phyloP scores from a whole-genome alignment of 768 basidiomycete genomes.

The Tulasnella sp. region DNA sequence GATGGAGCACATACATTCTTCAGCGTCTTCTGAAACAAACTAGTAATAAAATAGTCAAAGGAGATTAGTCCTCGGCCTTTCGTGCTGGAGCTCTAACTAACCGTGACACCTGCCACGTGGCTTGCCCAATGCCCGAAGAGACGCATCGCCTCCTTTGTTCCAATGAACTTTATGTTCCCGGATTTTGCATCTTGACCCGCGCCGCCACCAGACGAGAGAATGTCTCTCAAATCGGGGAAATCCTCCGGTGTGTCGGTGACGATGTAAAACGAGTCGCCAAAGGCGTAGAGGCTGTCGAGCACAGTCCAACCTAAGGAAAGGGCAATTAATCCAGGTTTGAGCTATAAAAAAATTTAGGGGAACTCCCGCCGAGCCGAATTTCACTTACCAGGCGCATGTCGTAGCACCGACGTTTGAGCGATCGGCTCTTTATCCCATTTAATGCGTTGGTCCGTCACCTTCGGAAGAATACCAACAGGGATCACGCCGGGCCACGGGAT shows the following conservation, averaged over 20 bases:
- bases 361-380: neutral
- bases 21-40: neutral
- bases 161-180: conserved; percentile 72
- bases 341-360: neutral
- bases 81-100: conserved; percentile 43
- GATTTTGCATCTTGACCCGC: conserved; percentile 69
- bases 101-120: conserved; percentile 61
- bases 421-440: neutral
- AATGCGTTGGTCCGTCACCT: neutral
- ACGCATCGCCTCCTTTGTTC: conserved; percentile 56
- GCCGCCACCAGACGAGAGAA: conserved; percentile 64
- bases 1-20: neutral
- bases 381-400: neutral
- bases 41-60: neutral
- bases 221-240: conserved; percentile 60
- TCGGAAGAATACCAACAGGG: neutral
- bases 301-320: neutral
- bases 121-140: conserved; percentile 72
- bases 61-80: neutral
- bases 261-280: neutral
- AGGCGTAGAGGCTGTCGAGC: conserved; percentile 4
- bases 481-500: neutral
- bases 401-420: neutral
- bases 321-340: neutral
- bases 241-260: conserved; percentile 64